These are phyloP conservation scores for Saccharomyces pastorianus DNA, from an alignment of 1,139 yeast species.

Conservation along the genomic window DNA sequence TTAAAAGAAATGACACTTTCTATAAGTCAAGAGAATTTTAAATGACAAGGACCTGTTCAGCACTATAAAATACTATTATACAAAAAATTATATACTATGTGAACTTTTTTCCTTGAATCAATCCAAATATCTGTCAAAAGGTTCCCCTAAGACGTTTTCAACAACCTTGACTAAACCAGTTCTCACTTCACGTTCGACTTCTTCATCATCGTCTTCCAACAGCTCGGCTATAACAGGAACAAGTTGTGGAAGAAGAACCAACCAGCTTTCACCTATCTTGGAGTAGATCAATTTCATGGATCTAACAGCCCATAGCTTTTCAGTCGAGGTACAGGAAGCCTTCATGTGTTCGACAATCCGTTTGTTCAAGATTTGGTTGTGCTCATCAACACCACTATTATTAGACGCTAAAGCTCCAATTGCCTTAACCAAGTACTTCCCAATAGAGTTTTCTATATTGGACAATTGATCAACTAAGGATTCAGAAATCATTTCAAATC, in stretches of 20 bases:
- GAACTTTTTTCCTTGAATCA: conserved; percentile 26
- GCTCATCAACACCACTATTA: conserved; percentile 74
- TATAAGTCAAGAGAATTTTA: not conserved
- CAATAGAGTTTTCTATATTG: conserved; percentile 60
- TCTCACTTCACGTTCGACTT: conserved; percentile 85
- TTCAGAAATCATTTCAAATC: conserved; percentile 64
- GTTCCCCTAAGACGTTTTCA: conserved; percentile 90
- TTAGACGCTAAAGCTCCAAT: conserved; percentile 64
- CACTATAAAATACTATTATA: not conserved
- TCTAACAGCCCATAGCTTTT: conserved; percentile 78
- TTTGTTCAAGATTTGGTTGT: conserved; percentile 59
- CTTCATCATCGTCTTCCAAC: conserved; percentile 90
- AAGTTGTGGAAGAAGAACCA: conserved; percentile 79
- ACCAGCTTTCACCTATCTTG: conserved; percentile 93
- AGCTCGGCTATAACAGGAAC: conserved; percentile 94
- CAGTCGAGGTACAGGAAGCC: conserved; percentile 42
- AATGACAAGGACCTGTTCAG: not conserved
- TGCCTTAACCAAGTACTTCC: conserved; percentile 72
- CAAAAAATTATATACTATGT: not conserved
- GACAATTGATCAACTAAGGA: conserved; percentile 60
- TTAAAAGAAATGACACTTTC: no score
- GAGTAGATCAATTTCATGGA: conserved; percentile 75
- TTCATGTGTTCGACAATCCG: conserved; percentile 49
- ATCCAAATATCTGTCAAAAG: conserved; percentile 79
- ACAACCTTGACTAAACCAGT: conserved; percentile 86